Conservation (phyloP, 768 basidiomycete species). For the Tylopilus balloui region DNA sequence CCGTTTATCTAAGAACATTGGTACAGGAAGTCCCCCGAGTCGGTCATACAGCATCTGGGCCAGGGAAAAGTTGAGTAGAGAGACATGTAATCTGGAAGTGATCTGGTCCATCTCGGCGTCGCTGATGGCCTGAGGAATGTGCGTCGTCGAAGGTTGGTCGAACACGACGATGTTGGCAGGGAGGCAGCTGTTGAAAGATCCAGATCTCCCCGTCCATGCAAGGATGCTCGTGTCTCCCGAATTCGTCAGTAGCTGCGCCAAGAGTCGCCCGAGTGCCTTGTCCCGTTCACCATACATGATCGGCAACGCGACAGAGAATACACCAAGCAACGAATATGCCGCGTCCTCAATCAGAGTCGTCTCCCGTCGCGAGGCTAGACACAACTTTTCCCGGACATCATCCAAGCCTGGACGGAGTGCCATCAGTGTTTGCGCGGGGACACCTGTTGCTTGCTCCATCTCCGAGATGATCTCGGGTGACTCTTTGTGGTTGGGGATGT, state of each 20-base stretch:
- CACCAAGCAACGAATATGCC: slow-evolving; percentile 4
- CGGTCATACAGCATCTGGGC: background rate
- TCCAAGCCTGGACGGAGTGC: background rate
- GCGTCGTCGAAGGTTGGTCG: background rate
- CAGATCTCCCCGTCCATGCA: slow-evolving; percentile 3
- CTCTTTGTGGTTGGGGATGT: slow-evolving; percentile 4
- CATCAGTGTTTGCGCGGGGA: background rate
- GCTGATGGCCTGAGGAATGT: background rate
- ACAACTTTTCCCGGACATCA: slow-evolving; percentile 1
- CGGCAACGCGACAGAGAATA: background rate
- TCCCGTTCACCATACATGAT: slow-evolving; percentile 3
- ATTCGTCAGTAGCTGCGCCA: slow-evolving; percentile 1
- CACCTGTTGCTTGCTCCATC: slow-evolving; percentile 4
- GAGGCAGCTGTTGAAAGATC: slow-evolving; percentile 1
- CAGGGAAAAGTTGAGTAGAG: background rate
- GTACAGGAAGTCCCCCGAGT: background rate
- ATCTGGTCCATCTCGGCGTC: background rate
- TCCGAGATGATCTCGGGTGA: slow-evolving; percentile 3
- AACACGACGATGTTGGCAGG: background rate
- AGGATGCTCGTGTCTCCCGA: slow-evolving; percentile 6
- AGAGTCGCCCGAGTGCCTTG: slow-evolving; percentile 1
- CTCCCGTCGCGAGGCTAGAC: slow-evolving; percentile 1
- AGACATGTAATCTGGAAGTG: background rate
- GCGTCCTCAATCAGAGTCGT: slow-evolving; percentile 3
- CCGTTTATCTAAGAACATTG: background rate